These are phyloP conservation scores for Zasmidium angulare DNA, from an alignment of 2,329 filamentous ascomycete genomes.

Conservation along the genomic window DNA sequence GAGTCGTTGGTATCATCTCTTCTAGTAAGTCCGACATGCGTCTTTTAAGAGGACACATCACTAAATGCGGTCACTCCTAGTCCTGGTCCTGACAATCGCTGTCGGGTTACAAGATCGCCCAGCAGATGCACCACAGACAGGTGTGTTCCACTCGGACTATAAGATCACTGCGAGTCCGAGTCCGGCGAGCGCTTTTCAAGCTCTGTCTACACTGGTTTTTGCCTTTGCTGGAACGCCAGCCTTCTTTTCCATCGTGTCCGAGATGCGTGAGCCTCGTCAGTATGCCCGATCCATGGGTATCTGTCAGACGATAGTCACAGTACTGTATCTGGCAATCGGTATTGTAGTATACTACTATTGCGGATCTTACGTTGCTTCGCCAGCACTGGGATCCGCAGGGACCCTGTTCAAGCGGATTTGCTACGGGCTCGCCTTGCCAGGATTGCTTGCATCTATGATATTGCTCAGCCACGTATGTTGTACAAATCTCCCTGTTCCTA, in stretches of 20 bases:
- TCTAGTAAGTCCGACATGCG: constrained; percentile 14
- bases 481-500: neutral
- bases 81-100: constrained; percentile 35
- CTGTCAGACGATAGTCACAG: constrained; percentile 21
- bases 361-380: constrained; percentile 49
- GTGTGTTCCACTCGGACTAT: constrained; percentile 27
- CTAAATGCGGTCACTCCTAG: neutral
- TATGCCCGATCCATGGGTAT: constrained; percentile 37
- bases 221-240: constrained; percentile 40
- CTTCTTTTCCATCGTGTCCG: constrained; percentile 40
- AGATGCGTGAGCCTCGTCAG: constrained; percentile 39
- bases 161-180: constrained; percentile 25
- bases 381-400: constrained; percentile 50
- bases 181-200: constrained; percentile 58
- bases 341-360: constrained; percentile 50
- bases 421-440: constrained; percentile 40
- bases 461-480: constrained; percentile 7
- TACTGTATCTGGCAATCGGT: constrained; percentile 39
- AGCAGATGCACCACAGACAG: constrained; percentile 32
- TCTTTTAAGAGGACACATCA: no score
- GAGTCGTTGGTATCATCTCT: constrained; percentile 23
- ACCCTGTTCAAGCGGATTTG: constrained; percentile 44
- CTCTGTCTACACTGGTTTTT: constrained; percentile 54
- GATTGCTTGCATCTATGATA: constrained; percentile 26
- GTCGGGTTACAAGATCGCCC: constrained; percentile 37